Base-by-base conservation (phyloP, 768 basidiomycete species). In the Psilocybe tampanensis region DNA sequence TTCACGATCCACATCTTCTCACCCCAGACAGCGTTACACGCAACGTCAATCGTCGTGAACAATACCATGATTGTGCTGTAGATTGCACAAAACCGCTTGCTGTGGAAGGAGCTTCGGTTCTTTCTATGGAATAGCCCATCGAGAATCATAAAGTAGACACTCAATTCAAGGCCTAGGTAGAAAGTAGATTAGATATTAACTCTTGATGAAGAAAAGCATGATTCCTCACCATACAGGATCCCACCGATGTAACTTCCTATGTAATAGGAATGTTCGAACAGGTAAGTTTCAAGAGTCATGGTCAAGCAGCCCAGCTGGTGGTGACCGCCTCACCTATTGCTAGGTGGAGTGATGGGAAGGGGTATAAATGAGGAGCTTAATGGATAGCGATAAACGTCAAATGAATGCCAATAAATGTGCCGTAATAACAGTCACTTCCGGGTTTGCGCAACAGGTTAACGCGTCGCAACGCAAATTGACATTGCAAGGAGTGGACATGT, bases 1-100 rank as follows among this genome's bases (percentile, higher is more conserved):
- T 59, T 60, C 17, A 64, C 64, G 26, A 71, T 71, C 70, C 70
- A 71, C 66, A 68, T 68, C 12, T 61, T 42, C 51, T 70, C 65
- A 18, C 66, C 66, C 68, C 67, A 71, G 19, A 70, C 60, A 2
- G 67, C 68, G 47, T 69, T 68, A 41, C 61, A 60, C 2, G 66
- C 47, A 21, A 69, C 55, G 44, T 68, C 64, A 19, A 68, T 63
- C 8, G 70, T 68, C 8, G 66, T 45, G 9, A 70, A 60, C 15
- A 65, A 23, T 29, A 71, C 52, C 55, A 66, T 55, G 13, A 64
- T 34, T 1, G 69, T 68, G 52, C 66, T 67, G 45, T 63, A 70
- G 13, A 61, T 36, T 3, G 62, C 61, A 12, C 61, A 63, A 53
- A 70, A 68, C 21, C 59, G 49, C 17, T 59, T 57, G 15, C 54